These are phyloP conservation scores for Scleromitrula shiraiana DNA, from an alignment of 2,329 filamentous ascomycete genomes.

Conservation along the genomic window DNA sequence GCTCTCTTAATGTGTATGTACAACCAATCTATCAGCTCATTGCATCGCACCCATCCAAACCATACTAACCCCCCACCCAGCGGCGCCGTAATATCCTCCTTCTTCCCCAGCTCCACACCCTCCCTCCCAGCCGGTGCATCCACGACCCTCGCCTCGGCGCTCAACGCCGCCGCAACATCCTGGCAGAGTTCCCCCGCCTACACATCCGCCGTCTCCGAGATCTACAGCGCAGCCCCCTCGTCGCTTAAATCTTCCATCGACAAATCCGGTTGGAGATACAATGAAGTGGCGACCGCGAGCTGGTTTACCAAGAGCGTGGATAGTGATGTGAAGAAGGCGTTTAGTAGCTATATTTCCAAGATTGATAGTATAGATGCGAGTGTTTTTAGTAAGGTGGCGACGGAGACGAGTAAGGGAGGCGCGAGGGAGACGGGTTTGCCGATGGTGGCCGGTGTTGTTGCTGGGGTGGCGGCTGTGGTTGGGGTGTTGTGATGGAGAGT, in stretches of 20 bases:
- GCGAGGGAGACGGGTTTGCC: slow-evolving; percentile 6
- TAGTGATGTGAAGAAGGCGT: slow-evolving; percentile 13
- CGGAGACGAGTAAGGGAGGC: slow-evolving; percentile 10
- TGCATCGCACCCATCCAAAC: not conserved
- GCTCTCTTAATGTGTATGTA: slow-evolving; percentile 18
- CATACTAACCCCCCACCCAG: slow-evolving; percentile 5
- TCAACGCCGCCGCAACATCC: slow-evolving; percentile 8
- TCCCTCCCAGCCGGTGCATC: slow-evolving; percentile 14
- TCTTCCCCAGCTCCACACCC: slow-evolving; percentile 15
- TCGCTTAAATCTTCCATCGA: slow-evolving; percentile 10
- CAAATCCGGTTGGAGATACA: slow-evolving; percentile 12
- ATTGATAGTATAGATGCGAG: slow-evolving; percentile 3
- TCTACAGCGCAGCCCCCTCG: slow-evolving; percentile 17
- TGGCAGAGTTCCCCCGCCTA: slow-evolving; percentile 14
- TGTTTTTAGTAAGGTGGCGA: slow-evolving; percentile 17
- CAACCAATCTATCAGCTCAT: not conserved
- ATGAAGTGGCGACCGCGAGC: slow-evolving; percentile 8
- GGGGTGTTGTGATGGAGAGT: not conserved
- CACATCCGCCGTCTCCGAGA: slow-evolving; percentile 16
- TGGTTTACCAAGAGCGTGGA: slow-evolving; percentile 23
- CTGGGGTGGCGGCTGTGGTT: slow-evolving; percentile 10
- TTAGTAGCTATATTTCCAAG: slow-evolving; percentile 11
- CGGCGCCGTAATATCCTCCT: slow-evolving; percentile 16
- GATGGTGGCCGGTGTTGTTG: slow-evolving; percentile 9
- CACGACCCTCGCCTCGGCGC: slow-evolving; percentile 17